Evolutionary conservation across 225 moss, liverwort and hornwort genomes (phyloP), one percentile per base, ranked within the genome.

Genomic region (Pseudoscleropodium purum): DNA sequence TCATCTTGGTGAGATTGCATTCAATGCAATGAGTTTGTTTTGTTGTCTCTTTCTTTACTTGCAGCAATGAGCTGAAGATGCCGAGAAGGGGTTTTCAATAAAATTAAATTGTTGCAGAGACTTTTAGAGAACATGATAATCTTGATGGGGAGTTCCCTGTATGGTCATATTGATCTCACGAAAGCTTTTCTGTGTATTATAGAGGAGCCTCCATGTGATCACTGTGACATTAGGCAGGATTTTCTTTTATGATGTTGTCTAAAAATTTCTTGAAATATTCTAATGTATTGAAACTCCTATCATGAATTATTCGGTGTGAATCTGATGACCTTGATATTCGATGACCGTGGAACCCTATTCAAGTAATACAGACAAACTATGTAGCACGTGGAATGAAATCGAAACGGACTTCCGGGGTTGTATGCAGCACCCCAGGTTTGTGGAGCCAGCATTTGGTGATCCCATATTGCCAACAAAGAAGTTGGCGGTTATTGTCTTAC

Each of bases 381-480:
- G 75, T 83, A 37, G 83, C 83, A 43, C 29, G 34, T 75, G 84
- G 84, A 87, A 81, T 36, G 74, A 49, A 73, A 84, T 33, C 37
- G n/a, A 56, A 56, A 56, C 56, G 13, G 66, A 91, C 76, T 60
- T 47, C 45, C 84, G 75, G 66, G 73, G 92, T 90, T 90, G 73
- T 79, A 76, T 91, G 92, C 90, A 96, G 95, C 97, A 97, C 77
- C 91, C 95, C 43, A 98, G 94, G 90, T 96, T 97, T 91, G 97
- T 97, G 89, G 95, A 98, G 90, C 96, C 97, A 41, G 95, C 97
- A 47, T 98, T 95, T 82, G 98, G 95, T 76, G 97, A 97, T 89
- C 96, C 96, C 88, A 92, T 95, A 43, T 90, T 97, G 86, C 96
- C 96, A 56, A 93, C 97, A 45, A 98, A 98, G 88, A 98, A 97